Base-by-base conservation (phyloP, 495 filamentous ascomycete genomes). In the Penicillium maclennaniae region DNA sequence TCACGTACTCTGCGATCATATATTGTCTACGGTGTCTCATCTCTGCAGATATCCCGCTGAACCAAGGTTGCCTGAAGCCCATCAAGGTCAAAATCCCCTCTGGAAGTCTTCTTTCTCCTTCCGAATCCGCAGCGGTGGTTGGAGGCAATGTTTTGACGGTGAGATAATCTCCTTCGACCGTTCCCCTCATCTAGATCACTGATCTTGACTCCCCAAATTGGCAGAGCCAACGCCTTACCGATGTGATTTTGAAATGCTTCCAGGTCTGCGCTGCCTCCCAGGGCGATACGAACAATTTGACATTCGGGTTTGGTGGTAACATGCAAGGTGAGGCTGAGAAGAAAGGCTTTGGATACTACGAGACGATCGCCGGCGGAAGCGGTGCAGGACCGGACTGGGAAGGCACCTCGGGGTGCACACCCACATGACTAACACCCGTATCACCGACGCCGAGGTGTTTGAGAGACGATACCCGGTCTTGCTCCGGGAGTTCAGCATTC, bases 361-460 rank as follows among this genome's bases (percentile, higher is more conserved):
- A 95, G 72, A 95, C 91, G 7, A 92, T 95, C 64, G 88, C 89
- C 3, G 92, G 92, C 26, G 92, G 92, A 2, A 86, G 82, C 55
- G 92, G 92, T 41, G 92, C 92, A 0, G 90, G 91, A 0, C 80
- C 86, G 0, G 78, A 75, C 23, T 96, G 91, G 92, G 79, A 91
- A 50, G 92, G 92, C 37, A 90, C 88, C 1, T 83, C 78, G 49
- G 92, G 46, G 91, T 96, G 41, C 92, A 97, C 66, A 85, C 82
- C 19, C 92, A 97, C 69, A 96, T 96, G 90, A 96, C 92, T 8
- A 97, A 97, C 65, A 97, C 92, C 6, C 81, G 92, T 8, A 96
- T 96, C 68, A 97, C 92, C 2, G 92, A 97, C 70, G 77, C 88
- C 0, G 92, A 97, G 60, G 81, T 95, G 6, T 92, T 96, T 63